These are phyloP conservation scores for Fraxinus paxiana DNA, from an alignment of 305 asterid genomes.

Conservation along the genomic window DNA sequence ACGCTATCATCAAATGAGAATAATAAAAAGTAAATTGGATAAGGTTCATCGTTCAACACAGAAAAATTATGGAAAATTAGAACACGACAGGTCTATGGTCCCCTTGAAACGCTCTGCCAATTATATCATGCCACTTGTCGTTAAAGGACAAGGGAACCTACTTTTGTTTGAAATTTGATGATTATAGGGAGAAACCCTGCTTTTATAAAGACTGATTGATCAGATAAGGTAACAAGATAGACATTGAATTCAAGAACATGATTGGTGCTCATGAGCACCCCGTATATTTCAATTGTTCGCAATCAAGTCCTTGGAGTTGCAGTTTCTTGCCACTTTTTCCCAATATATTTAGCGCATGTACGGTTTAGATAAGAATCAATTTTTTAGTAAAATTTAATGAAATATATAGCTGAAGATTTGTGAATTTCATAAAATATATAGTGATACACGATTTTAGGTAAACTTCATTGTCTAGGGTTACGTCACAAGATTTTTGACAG, in stretches of 20 bases:
- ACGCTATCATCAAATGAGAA: not conserved
- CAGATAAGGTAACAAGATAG: constrained; percentile 23
- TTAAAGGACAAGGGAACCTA: not conserved
- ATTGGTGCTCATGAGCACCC: not conserved
- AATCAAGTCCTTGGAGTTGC: not conserved
- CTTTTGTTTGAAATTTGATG: constrained; percentile 32
- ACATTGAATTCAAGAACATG: constrained; percentile 18
- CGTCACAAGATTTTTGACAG: not conserved
- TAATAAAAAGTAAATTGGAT: not conserved
- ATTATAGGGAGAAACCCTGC: constrained; percentile 8
- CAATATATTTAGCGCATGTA: not conserved
- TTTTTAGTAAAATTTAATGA: no score
- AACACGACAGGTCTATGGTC: not conserved
- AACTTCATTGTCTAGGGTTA: not conserved
- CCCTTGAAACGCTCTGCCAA: not conserved
- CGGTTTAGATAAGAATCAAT: not conserved
- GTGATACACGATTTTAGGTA: not conserved
- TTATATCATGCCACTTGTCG: not conserved
- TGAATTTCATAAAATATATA: not conserved
- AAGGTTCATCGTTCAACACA: not conserved
- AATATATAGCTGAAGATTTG: no score
- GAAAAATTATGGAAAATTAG: not conserved
- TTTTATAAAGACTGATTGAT: not conserved
- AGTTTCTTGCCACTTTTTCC: not conserved
- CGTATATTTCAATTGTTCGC: not conserved